These are phyloP conservation scores for Coemansia aciculifera DNA, from an alignment of 192 early-diverging fungal species.

Conservation along the genomic window DNA sequence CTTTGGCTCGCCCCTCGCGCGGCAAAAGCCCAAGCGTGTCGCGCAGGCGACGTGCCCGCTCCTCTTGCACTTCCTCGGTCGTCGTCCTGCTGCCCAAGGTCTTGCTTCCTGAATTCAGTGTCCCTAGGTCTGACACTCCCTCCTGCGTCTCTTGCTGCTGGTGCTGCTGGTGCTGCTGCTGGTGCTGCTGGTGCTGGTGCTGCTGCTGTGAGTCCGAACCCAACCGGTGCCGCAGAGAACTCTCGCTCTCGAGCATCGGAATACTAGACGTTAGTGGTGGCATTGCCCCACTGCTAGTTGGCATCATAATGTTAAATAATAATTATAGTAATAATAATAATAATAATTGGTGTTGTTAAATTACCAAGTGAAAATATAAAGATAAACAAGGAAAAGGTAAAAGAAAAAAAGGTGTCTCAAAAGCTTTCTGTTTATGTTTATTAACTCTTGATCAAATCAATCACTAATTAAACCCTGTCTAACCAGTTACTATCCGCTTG, in stretches of 20 bases:
- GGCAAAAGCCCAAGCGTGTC: slow-evolving; percentile 35
- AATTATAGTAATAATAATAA: not conserved
- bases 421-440: too few relatives aligned
- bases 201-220: not conserved
- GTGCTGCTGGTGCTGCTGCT: too few relatives aligned
- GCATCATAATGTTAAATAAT: not conserved
- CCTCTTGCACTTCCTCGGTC: slow-evolving; percentile 47
- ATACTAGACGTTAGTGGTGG: slow-evolving; percentile 38
- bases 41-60: slow-evolving; percentile 43
- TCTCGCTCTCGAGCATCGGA: slow-evolving; percentile 41
- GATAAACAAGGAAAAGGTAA: not conserved
- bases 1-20: slow-evolving; percentile 38
- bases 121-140: slow-evolving; percentile 38
- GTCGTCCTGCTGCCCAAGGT: slow-evolving; percentile 12
- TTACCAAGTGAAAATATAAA: too few relatives aligned
- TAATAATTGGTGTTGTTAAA: not conserved
- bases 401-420: not conserved
- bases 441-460: not conserved
- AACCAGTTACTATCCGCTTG: too few relatives aligned
- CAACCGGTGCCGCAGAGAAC: slow-evolving; percentile 44
- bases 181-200: too few relatives aligned
- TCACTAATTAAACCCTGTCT: too few relatives aligned
- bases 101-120: slow-evolving; percentile 14
- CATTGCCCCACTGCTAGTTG: slow-evolving; percentile 35
- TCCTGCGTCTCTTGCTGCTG: slow-evolving; percentile 17